Conservation (phyloP, 164 flowering plant species). For the Sedum album region DNA sequence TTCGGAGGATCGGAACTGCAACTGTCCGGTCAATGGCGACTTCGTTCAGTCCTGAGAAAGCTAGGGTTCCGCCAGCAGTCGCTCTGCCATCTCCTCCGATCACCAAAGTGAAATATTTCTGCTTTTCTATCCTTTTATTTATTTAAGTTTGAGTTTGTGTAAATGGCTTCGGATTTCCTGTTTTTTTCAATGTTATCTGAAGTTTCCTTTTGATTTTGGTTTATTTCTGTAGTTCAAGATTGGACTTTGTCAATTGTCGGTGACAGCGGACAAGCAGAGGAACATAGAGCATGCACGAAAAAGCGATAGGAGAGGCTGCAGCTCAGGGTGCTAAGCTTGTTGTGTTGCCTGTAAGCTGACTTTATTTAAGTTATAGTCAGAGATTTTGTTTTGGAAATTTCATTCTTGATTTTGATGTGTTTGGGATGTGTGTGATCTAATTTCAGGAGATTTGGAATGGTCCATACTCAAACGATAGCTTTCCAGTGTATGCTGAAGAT, state of each 20-base stretch:
- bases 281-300: conserved; percentile 79
- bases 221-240: conserved; percentile 57
- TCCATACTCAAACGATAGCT: conserved; percentile 93
- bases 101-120: conserved; percentile 30
- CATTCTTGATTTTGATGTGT: not conserved
- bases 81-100: conserved; percentile 41
- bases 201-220: not conserved
- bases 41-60: conserved; percentile 41
- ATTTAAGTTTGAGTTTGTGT: not conserved
- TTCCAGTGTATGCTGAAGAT: conserved; percentile 88
- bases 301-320: conserved; percentile 78
- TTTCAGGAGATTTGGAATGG: conserved; percentile 95
- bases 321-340: conserved; percentile 84
- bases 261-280: conserved; percentile 78
- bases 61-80: conserved; percentile 54
- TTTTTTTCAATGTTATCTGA: conserved; percentile 2
- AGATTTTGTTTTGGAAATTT: too few relatives aligned
- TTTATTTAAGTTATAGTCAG: too few relatives aligned
- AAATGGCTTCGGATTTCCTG: not conserved
- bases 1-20: not conserved
- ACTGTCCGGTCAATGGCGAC: conserved; percentile 26
- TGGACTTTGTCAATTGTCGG: conserved; percentile 77
- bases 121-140: not conserved
- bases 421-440: not conserved
- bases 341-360: conserved; percentile 54